A percentile compares a stretch with the other conserved stretches of the same genome.
Evolutionary conservation across 2,329 filamentous ascomycete species (phyloP).

Genomic region (Penicillium sp.): DNA sequence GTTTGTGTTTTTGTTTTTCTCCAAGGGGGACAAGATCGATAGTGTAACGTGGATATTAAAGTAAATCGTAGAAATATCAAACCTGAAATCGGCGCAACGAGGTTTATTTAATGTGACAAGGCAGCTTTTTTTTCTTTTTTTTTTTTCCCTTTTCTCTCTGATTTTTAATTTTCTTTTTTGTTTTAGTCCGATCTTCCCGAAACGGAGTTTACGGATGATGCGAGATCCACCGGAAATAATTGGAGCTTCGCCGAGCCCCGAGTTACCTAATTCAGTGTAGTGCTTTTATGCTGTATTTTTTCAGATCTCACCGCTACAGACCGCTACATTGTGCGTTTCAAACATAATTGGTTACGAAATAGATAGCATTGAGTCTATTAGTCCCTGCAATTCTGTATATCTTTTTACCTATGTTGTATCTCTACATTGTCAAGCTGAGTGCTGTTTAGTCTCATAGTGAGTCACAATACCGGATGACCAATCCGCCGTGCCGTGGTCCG

Average conservation of each 20-base stretch:
- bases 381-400: background rate
- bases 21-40: background rate
- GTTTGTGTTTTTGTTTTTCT: background rate
- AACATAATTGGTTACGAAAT: too few relatives aligned
- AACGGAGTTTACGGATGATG: slow-evolving; percentile 9
- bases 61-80: background rate
- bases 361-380: too few relatives aligned
- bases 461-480: slow-evolving; percentile 7
- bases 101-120: slow-evolving; percentile 9
- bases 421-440: background rate
- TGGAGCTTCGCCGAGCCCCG: background rate
- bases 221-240: slow-evolving; percentile 10
- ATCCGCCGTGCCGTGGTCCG: slow-evolving; percentile 9
- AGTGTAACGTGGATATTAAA: background rate
- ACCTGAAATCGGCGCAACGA: background rate
- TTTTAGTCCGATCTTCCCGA: slow-evolving; percentile 6
- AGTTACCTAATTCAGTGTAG: background rate
- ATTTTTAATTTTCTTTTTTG: background rate
- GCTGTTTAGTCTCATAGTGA: slow-evolving; percentile 1
- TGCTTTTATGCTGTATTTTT: background rate
- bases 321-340: background rate
- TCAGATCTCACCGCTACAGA: slow-evolving; percentile 3
- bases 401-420: background rate
- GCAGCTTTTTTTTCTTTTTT: background rate
- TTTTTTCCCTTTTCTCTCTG: background rate